A percentile compares a stretch with the other conserved stretches of the same genome.
Evolutionary conservation across 257 asterid species (phyloP).

Genomic region (Rhazya stricta): DNA sequence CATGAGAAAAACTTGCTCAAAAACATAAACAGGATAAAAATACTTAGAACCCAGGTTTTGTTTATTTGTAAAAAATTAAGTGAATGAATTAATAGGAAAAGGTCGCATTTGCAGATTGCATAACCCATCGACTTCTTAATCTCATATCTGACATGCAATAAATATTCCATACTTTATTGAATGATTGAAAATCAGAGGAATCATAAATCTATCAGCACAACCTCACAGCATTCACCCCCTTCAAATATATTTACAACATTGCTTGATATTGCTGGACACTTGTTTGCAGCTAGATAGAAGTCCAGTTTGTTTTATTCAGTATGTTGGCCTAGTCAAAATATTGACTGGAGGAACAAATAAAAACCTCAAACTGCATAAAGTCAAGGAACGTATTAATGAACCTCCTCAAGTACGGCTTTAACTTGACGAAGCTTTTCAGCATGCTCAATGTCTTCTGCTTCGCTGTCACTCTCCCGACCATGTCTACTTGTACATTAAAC

Average conservation of each 20-base stretch:
- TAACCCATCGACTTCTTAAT: not conserved
- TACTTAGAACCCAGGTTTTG: not conserved
- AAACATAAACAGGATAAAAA: not conserved
- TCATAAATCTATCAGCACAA: not conserved
- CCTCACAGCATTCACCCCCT: not conserved
- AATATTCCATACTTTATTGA: not conserved
- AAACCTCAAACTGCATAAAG: not conserved
- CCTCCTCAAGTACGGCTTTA: slow-evolving; percentile 99
- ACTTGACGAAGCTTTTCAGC: slow-evolving; percentile 99
- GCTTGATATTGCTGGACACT: not conserved
- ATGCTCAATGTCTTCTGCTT: slow-evolving; percentile 93
- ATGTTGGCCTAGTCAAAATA: not conserved
- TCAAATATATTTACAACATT: not conserved
- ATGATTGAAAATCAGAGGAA: not conserved
- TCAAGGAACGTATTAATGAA: slow-evolving; percentile 25
- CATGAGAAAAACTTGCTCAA: slow-evolving; percentile 2
- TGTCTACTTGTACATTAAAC: slow-evolving; percentile 45
- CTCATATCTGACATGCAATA: not conserved
- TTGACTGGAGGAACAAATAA: not conserved
- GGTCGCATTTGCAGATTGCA: not conserved
- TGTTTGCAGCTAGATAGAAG: not conserved
- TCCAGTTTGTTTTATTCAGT: not conserved
- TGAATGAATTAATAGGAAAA: not conserved
- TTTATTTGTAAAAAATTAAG: not conserved
- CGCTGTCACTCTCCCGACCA: slow-evolving; percentile 93